These are phyloP conservation scores for Geotrichum restrictum DNA, from an alignment of 1,139 yeast genomes.

Conservation along the genomic window DNA sequence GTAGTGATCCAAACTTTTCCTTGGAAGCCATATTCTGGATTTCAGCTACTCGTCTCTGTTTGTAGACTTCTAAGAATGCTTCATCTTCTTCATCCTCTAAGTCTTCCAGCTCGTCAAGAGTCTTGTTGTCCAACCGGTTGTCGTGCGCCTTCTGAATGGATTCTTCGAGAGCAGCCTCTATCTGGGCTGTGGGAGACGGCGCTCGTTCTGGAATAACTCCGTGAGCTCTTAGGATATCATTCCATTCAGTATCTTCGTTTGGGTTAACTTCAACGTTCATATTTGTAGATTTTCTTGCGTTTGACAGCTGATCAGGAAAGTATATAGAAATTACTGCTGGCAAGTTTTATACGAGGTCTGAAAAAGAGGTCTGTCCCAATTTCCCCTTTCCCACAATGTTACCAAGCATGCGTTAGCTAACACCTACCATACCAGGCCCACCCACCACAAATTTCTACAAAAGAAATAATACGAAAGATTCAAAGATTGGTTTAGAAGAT, in stretches of 20 bases:
- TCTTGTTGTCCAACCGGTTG: slow-evolving; percentile 67
- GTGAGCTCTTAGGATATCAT: slow-evolving; percentile 81
- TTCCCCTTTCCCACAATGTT: too few relatives aligned
- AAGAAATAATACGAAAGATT: not conserved
- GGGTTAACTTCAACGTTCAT: slow-evolving; percentile 90
- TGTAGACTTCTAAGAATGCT: slow-evolving; percentile 67
- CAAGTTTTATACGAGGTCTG: not conserved
- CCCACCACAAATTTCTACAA: not conserved
- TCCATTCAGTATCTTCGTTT: slow-evolving; percentile 97
- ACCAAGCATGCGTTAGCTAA: not conserved
- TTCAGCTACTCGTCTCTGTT: slow-evolving; percentile 71
- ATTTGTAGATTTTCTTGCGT: slow-evolving; percentile 8
- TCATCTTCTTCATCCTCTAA: slow-evolving; percentile 74
- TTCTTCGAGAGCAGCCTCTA: slow-evolving; percentile 83
- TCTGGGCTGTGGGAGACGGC: slow-evolving; percentile 79
- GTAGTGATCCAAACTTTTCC: slow-evolving; percentile 72
- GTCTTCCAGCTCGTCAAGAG: slow-evolving; percentile 74
- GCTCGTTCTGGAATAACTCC: slow-evolving; percentile 92
- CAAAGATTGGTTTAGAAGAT: not conserved
- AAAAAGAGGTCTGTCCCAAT: too few relatives aligned
- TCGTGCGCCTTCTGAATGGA: slow-evolving; percentile 74
- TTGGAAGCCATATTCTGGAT: slow-evolving; percentile 55
- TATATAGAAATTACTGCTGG: not conserved
- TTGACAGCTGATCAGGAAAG: too few relatives aligned
- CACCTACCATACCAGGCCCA: not conserved